phyloP scores from a whole-genome alignment of 352 stramenopile species.

The Chrysophaeum taylorii region DNA sequence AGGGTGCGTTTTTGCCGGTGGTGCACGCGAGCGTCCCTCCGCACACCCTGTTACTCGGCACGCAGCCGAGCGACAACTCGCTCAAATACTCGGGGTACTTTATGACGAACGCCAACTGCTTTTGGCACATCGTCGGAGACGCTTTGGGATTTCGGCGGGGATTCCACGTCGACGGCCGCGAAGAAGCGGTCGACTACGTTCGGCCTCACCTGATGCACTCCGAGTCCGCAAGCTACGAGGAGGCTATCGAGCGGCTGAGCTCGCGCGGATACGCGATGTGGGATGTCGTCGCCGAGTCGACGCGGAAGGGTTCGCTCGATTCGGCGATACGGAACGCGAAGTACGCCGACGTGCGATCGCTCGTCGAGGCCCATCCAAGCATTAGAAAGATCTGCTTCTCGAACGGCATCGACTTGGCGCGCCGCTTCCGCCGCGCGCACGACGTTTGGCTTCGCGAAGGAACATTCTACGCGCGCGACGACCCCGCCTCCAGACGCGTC shows the following conservation, averaged over 20 bases:
- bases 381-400: constrained; percentile 9
- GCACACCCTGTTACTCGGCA: constrained; percentile 12
- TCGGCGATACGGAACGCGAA: neutral
- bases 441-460: neutral
- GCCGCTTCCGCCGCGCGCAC: neutral
- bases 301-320: neutral
- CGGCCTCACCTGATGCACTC: constrained; percentile 6
- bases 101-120: constrained; percentile 1
- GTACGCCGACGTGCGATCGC: neutral
- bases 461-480: neutral
- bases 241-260: neutral
- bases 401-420: neutral
- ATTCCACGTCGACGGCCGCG: constrained; percentile 1
- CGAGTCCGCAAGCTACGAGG: neutral
- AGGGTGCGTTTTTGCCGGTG: neutral
- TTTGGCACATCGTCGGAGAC: constrained; percentile 14
- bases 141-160: constrained; percentile 9
- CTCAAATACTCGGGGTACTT: neutral
- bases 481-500: neutral
- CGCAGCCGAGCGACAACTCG: constrained; percentile 9
- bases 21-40: neutral
- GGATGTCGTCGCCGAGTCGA: neutral
- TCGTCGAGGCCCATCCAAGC: neutral
- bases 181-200: neutral
- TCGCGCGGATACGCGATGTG: neutral